phyloP scores from a whole-genome alignment of 176 grass and related monocot genomes.

The Aegilops umbellulata region DNA sequence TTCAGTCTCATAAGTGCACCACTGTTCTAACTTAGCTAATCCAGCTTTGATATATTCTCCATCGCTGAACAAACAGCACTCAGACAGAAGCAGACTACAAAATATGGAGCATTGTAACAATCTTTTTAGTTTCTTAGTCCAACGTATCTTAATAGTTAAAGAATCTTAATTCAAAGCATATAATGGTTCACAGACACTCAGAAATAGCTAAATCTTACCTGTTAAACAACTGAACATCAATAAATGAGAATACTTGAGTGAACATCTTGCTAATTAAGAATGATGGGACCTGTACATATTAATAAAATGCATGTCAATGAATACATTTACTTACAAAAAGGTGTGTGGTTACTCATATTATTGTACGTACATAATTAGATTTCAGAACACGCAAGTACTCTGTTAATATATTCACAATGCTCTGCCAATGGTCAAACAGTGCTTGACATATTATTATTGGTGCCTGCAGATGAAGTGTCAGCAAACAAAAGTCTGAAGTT shows the following conservation, averaged over 20 bases:
- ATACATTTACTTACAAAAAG: no score
- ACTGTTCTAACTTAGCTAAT: conserved; percentile 79
- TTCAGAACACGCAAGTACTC: conserved; percentile 74
- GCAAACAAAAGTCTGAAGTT: neutral
- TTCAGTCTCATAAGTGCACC: conserved; percentile 81
- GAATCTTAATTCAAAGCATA: neutral
- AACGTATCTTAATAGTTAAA: neutral
- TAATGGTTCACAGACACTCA: no score
- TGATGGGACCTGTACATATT: conserved; percentile 57
- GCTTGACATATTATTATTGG: conserved; percentile 61
- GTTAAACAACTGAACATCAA: conserved; percentile 88
- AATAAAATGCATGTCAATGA: conserved; percentile 14
- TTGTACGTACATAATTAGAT: conserved; percentile 82
- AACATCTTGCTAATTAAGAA: conserved; percentile 81
- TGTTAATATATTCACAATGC: conserved; percentile 82
- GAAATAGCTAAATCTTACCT: conserved; percentile 49
- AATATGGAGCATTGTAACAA: conserved; percentile 9
- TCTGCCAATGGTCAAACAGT: conserved; percentile 71
- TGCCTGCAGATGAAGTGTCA: conserved; percentile 45
- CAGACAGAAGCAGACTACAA: conserved; percentile 49
- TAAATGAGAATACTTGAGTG: conserved; percentile 84
- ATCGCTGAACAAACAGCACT: neutral
- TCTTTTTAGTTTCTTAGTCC: no score
- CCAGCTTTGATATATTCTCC: conserved; percentile 88
- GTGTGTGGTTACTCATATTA: no score